Evolutionary conservation across 2,329 filamentous ascomycete species (phyloP), one percentile per base, ranked within the genome.

Genomic region (Ophiostoma populinum): DNA sequence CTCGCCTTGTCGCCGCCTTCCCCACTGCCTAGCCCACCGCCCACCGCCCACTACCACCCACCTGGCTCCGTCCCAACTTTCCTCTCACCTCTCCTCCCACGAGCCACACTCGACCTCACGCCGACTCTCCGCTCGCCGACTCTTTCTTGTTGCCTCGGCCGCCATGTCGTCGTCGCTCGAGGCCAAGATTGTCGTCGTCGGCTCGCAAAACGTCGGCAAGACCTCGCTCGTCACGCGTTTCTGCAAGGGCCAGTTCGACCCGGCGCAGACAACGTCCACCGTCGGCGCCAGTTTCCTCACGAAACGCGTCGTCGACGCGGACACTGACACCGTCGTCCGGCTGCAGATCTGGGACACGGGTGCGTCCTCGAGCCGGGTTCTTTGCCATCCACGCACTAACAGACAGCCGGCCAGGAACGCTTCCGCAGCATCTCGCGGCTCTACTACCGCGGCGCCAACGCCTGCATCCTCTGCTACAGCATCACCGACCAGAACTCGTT

Each of bases 401-500:
- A 7, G 24, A 24, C 52, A 63, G 74, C 87, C 38, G 87, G 87
- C 41, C 87, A 98, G 52, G 87, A 98, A 61, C 75, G 87, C 38
- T 98, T 95, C 55, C 75, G 87, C 47, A 86, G 80, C 42, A 95
- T 98, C 49, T 92, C 83, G 8, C 78, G 86, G 38, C 72, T 98
- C 36, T 95, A 95, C 63, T 98, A 98, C 59, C 79, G 87, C 50
- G 86, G 86, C 51, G 87, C 87, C 42, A 87, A 93, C 51, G 86
- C 86, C 39, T 90, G 82, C 49, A 82, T 94, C 40, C 70, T 94
- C 31, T 93, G 86, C 65, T 94, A 94, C 62, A 81, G 81, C 60
- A 92, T 94, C 53, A 92, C 85, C 41, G 79, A 86, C 54, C 75
- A 78, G 41, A 61, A 73, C 46, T 90, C 80, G 40, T 94, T 93